Conservation (phyloP, 768 basidiomycete species). For the Tricholoma sp. region DNA sequence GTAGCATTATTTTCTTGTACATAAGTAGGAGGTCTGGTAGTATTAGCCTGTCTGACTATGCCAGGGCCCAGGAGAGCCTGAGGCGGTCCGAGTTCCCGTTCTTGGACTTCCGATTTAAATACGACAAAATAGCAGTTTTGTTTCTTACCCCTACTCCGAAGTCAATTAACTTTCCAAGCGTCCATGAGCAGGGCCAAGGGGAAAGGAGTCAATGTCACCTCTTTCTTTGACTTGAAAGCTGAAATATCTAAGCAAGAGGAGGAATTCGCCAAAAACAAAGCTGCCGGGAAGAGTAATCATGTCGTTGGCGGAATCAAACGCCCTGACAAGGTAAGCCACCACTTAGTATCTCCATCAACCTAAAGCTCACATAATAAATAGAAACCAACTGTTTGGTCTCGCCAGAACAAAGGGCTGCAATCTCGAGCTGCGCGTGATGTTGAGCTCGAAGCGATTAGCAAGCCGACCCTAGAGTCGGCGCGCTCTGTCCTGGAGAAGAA, state of each 20-base stretch:
- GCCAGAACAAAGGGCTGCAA: constrained; percentile 70
- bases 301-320: constrained; percentile 59
- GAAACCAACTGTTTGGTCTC: constrained; percentile 78
- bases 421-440: constrained; percentile 61
- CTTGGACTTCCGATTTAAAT: neutral
- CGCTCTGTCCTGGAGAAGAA: constrained; percentile 72
- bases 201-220: constrained; percentile 64
- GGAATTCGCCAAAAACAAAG: constrained; percentile 54
- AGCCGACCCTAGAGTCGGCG: constrained; percentile 67
- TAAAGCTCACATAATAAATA: constrained; percentile 50
- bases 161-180: neutral
- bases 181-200: constrained; percentile 54
- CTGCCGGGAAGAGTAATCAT: constrained; percentile 47
- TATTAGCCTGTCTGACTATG: too few relatives aligned
- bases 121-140: neutral
- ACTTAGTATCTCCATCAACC: neutral
- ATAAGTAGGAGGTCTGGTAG: too few relatives aligned
- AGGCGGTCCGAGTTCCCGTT: neutral
- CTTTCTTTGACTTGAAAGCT: constrained; percentile 81
- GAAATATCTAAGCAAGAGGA: constrained; percentile 61
- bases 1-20: neutral
- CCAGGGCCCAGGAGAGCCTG: too few relatives aligned
- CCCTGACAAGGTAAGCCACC: constrained; percentile 58
- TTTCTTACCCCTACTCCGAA: neutral
- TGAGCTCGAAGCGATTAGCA: constrained; percentile 65